A percentile compares a stretch with the other conserved stretches of the same genome.
Evolutionary conservation across 176 grass and related monocot genomes (phyloP).

Genomic region (Eleusine indica): DNA sequence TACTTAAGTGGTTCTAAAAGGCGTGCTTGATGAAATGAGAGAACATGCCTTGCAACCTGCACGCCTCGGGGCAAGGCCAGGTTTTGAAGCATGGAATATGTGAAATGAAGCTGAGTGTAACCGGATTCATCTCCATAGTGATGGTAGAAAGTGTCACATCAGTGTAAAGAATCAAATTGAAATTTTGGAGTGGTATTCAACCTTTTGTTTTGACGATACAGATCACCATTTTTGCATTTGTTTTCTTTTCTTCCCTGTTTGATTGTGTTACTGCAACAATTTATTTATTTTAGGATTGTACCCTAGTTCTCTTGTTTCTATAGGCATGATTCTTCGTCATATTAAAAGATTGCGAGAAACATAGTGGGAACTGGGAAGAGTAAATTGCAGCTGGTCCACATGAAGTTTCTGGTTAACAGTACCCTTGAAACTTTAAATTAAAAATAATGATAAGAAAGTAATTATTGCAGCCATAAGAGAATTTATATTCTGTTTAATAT

Average conservation of each 20-base stretch:
- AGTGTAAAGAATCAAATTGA: constrained; percentile 48
- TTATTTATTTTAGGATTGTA: constrained; percentile 41
- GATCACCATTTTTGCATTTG: constrained; percentile 28
- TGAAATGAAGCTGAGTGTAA: constrained; percentile 41
- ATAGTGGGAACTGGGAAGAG: constrained; percentile 6
- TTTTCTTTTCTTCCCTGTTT: constrained; percentile 22
- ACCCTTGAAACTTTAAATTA: background rate
- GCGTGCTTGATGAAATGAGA: constrained; percentile 30
- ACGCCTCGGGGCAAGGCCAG: background rate
- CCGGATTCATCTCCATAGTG: constrained; percentile 33
- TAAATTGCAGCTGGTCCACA: constrained; percentile 9
- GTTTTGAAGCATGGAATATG: constrained; percentile 25
- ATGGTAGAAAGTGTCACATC: constrained; percentile 37
- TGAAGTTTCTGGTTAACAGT: constrained; percentile 10
- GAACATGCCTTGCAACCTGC: background rate
- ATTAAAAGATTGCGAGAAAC: background rate
- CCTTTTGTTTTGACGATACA: constrained; percentile 51
- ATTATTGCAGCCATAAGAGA: background rate
- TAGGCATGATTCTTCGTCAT: background rate
- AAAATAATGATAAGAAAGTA: background rate
- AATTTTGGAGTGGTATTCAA: constrained; percentile 32
- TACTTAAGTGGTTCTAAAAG: constrained; percentile 14
- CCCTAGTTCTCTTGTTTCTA: background rate
- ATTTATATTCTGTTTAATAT: constrained; percentile 1
- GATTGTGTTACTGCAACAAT: constrained; percentile 50